Base-by-base conservation (phyloP, 2,329 filamentous ascomycete genomes). In the Coniella vitis region DNA sequence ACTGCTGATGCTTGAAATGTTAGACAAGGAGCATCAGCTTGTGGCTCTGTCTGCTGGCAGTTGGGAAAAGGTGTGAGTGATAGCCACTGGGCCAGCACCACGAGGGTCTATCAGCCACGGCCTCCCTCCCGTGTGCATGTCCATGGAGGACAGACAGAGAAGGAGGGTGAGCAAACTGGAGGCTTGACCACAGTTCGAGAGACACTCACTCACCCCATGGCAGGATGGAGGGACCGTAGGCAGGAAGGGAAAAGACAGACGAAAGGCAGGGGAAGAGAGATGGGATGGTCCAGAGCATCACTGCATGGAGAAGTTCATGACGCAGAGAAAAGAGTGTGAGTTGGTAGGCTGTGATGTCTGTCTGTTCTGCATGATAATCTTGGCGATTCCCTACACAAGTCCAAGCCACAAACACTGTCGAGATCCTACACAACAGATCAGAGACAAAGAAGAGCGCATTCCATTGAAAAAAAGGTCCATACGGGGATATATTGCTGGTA, bases 51-150 rank as follows among this genome's bases (percentile, higher is more conserved):
- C 35, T 50, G 37, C 41, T 43, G 39, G 41, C 32, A 31, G 37
- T 29, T 37, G n/a, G 42, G 44, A 17, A 25, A 12, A 40, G 38
- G 44, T 36, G 42, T 45, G 47, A 42, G 25, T 29, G 5, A 5
- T 10, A 29, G 36, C 22, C 41, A 44, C 43, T 35, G 43, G 41
- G 38, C 39, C 49, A 43, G 47, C 51, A 41, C 51, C 51, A 53
- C 51, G 51, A 53, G 47, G 38, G 29, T 16, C 17, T 38, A 47
- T 50, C 47, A 50, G 51, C 47, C 43, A 52, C 17, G 47, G 31
- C 47, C 36, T 41, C 10, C 25, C 25, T 29, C 25, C 25, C n/a
- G 36, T 34, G 47, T 53, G n/a, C 51, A 53, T 50, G 38, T 45
- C 19, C 40, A 39, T 17, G 29, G 25, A 25, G n/a, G n/a, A n/a